Base-by-base conservation (phyloP, 768 basidiomycete species). In the Porphyrellus cyaneotinctus region DNA sequence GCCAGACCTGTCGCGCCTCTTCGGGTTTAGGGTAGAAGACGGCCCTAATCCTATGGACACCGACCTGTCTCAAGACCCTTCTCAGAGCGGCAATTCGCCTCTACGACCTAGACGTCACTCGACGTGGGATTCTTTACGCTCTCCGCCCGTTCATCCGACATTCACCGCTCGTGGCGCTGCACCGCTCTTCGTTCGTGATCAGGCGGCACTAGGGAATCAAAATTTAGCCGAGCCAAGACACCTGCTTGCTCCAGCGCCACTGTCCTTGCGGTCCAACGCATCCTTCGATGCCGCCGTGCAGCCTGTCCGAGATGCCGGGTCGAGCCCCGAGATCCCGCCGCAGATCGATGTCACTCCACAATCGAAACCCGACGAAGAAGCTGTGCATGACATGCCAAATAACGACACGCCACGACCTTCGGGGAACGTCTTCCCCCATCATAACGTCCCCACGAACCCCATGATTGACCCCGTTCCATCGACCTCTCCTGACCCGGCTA, bases 41-140 rank as follows among this genome's bases (percentile, higher is more conserved):
- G 49, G 56, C 35, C 58, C 60, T 35, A 65, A 38, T 54, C 58
- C 61, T 33, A 65, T 61, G 54, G 69, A 70, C 18, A 49, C 68
- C 33, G 69, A 65, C 47, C 62, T 64, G 12, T 71, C 67, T 23
- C 67, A 63, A 48, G 67, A 64, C 18, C 63, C 60, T 31, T 60
- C 61, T 11, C 32, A 59, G 22, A 66, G 64, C 23, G 53, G 60
- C 23, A 67, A 56, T 44, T 60, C 67, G 4, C 58, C 56, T 47
- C 36, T 58, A 17, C 65, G 54, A 36, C 58, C 53, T 24, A 57
- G 63, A 52, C 62, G 64, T 7, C 44, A 57, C 35, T 67, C 68
- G n/a, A 35, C 62, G 20, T 59, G 46, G 54, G 69, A 67, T 43
- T 48, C 53, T 13, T 39, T 56, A 11, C 57, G 30, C 31, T 43